Base-by-base conservation (phyloP, 805 yeast genomes). In the Kurtzmaniella fragi region DNA sequence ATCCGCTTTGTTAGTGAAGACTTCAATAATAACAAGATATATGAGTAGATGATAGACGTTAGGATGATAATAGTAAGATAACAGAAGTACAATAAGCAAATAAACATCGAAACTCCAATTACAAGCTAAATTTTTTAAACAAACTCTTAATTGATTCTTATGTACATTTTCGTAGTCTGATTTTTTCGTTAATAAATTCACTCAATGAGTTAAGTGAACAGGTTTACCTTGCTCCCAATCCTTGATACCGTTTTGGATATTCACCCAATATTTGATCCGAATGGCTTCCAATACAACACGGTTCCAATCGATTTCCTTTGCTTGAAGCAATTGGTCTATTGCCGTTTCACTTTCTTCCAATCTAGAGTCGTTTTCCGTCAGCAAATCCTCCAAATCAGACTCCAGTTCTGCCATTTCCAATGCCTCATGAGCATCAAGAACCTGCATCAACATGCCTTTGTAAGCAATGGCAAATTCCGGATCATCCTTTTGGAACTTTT, bases 401-500 rank as follows among this genome's bases (percentile, higher is more conserved):
- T 77, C 83, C 38, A 61, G 62, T 1, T 67, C 63, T 4, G 87
- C 81, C 46, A 78, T 78, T 44, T 86, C 95, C 41, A 90, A 64
- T 31, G 77, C 75, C 59, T 91, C 99, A 56, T 90, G 93, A 4
- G 87, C 78, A 47, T 88, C 95, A 61, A 91, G 67, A 16, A 91
- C 84, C 32, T 78, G 77, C 82, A 87, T 76, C 31, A 91, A 62
- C 53, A 86, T 63, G 12, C 66, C 73, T 41, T 81, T 78, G 43
- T 78, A 68, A 28, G 57, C 62, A 32, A 62, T 40, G 9, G 65
- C 46, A n/a, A 48, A 50, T 28, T 58, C 62, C n/a, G 55, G 54
- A 1, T 64, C 58, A 5, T 48, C 39, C 3, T 45, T 30, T 45
- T 67, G 71, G 28, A 61, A 77, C 35, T 60, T 62, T 35, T 63